Evolutionary conservation across 1,139 yeast genomes (phyloP), one percentile per base, ranked within the genome.

Genomic region (Blastobotrys elegans): DNA sequence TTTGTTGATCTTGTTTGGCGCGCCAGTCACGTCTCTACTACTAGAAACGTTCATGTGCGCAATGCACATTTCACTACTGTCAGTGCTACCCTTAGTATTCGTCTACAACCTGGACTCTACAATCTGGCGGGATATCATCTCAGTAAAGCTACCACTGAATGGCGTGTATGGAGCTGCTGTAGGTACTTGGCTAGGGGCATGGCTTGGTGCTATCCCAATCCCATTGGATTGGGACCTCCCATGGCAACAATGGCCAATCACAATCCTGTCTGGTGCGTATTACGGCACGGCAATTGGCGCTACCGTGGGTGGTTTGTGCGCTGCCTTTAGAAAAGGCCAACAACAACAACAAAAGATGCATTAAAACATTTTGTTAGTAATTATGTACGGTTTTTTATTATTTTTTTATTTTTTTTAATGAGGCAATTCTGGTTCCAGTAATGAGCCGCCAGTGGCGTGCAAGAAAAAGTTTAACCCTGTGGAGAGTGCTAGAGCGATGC

Each of bases 221-320:
- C 97, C 97, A 0, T 73, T 92, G 50, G 98, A 92, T 65, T 92
- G 98, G 98, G 98, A 92, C 64, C 74, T 97, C 56, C 89, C 85
- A 26, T 92, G 98, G 98, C 98, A 92, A 66, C 76, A 74, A 50
- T 92, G 97, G 96, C 98, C 98, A n/a, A 77, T 88, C 50, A 90
- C 97, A 1, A 75, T 90, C 44, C 70, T 90, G 22, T 72, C 77
- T n/a, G 97, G 97, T 1, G 82, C 80, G 0, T 88, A 87, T 60
- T 26, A 73, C 0, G 97, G 97, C 16, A 77, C 82, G 2, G 72
- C 80, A 24, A 56, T 76, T 3, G 96, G 96, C 7, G 58, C 66
- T 4, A 35, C 62, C 4, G 50, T 59, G 11, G 71, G 68, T 2
- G 61, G 56, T 10, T 21, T 49, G 13, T 40, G 20, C 26, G 41